A percentile compares a stretch with the other conserved stretches of the same genome.
Evolutionary conservation across 2,329 filamentous ascomycete genomes (phyloP).

Genomic region (Aspergillus alliaceus): DNA sequence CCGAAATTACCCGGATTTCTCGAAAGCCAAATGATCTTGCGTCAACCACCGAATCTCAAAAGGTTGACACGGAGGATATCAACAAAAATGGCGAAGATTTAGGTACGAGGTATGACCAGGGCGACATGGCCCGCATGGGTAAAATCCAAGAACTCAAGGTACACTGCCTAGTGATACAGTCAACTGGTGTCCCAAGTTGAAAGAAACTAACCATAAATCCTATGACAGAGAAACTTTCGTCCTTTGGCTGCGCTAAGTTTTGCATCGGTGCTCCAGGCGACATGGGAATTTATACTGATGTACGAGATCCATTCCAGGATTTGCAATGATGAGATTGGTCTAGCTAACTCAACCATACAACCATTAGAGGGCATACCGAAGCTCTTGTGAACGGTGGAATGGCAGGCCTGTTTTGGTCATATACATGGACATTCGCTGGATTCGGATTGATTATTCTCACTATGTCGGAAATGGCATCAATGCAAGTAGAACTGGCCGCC

Average conservation of each 20-base stretch:
- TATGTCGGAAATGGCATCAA: slow-evolving; percentile 64
- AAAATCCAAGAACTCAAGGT: slow-evolving; percentile 33
- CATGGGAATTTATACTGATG: slow-evolving; percentile 39
- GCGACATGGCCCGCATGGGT: slow-evolving; percentile 33
- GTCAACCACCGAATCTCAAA: not conserved
- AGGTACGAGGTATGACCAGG: slow-evolving; percentile 21
- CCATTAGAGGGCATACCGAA: slow-evolving; percentile 21
- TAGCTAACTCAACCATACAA: not conserved
- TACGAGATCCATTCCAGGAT: slow-evolving; percentile 8
- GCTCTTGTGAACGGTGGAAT: slow-evolving; percentile 27
- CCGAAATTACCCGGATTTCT: not conserved
- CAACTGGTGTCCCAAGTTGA: not conserved
- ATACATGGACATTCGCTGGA: slow-evolving; percentile 58
- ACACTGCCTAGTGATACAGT: not conserved
- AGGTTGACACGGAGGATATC: slow-evolving; percentile 6
- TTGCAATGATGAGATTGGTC: not conserved
- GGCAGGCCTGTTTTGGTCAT: slow-evolving; percentile 32
- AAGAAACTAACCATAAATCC: not conserved
- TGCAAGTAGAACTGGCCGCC: slow-evolving; percentile 19
- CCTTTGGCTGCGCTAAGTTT: slow-evolving; percentile 36
- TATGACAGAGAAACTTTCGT: slow-evolving; percentile 30
- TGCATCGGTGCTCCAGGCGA: slow-evolving; percentile 35
- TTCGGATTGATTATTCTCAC: slow-evolving; percentile 60
- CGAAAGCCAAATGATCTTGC: slow-evolving; percentile 2
- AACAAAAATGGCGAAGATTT: not conserved